These are phyloP conservation scores for Sporothrix pallida DNA, from an alignment of 2,329 filamentous ascomycete species.

Conservation along the genomic window DNA sequence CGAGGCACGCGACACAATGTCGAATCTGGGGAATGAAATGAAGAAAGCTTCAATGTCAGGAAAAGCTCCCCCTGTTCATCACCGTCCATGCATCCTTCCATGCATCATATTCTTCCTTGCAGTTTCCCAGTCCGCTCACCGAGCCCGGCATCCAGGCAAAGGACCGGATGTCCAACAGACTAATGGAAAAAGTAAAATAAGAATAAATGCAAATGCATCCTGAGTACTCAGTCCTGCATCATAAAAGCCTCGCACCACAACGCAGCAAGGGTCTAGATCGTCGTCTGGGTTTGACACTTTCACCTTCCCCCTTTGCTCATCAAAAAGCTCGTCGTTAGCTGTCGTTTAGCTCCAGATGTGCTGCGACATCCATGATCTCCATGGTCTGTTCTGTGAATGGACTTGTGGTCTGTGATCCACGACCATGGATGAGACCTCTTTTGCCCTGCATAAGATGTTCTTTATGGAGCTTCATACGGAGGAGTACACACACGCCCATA, in stretches of 20 bases:
- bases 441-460: background rate
- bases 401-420: background rate
- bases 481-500: no score
- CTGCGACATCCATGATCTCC: conserved; percentile 3
- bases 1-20: background rate
- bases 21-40: background rate
- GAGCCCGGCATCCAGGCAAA: background rate
- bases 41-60: background rate
- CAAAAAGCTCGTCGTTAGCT: background rate
- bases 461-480: no score
- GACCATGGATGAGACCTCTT: background rate
- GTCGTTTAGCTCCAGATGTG: background rate
- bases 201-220: no score
- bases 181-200: no score
- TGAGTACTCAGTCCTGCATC: no score
- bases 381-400: no score
- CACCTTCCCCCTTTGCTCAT: conserved; percentile 2
- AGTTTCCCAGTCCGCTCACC: conserved; percentile 4
- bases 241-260: background rate
- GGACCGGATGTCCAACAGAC: background rate
- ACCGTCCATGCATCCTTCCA: background rate
- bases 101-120: conserved; percentile 7
- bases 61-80: background rate
- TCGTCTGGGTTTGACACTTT: background rate
- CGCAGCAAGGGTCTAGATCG: background rate